Base-by-base conservation (phyloP, 2,329 filamentous ascomycete species). In the Laburnicola sp. region DNA sequence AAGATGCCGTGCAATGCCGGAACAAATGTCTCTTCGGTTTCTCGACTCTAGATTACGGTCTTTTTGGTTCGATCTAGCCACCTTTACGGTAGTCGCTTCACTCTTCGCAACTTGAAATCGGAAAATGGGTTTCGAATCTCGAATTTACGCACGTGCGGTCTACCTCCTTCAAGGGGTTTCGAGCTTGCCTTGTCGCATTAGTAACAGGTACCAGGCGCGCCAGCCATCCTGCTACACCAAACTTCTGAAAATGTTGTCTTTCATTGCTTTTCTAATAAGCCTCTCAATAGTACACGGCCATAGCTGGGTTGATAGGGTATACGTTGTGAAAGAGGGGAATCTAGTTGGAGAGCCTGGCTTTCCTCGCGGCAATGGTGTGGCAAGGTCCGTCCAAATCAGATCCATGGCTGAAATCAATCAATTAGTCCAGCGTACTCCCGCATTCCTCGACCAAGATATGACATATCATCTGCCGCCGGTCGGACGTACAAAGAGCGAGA, bases 231-330 rank as follows among this genome's bases (percentile, higher is more conserved):
- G 11, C 3, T 25, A n/a, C 40, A 32, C 11, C 26, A n/a, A 44
- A 27, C 6, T 25, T 4, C n/a, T 27, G 25, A 28, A 6, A 35
- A 47, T 27, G 21, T 16, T 30, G 6, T 8, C 27, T 39, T 31
- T 30, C 6, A 28, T 30, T 11, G 22, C 31, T 5, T 34, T 42
- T 11, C 22, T 11, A 27, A 6, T 27, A 40, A 40, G 8, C 37
- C 9, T 35, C 4, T 34, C 28, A 8, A 16, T 31, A 2, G 45
- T 16, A 6, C 38, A 38, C 22, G 40, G 30, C 32, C 48, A 51
- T 36, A 45, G 41, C 16, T 51, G 48, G 48, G 48, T 51, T 3
- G 48, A 51, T 23, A 41, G 41, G 23, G 25, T 31, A 7, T 46
- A 45, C 25, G 48, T 46, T 3, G 11, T 51, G 4, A 45, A 22